Base-by-base conservation (phyloP, 352 stramenopile genomes). In the Proteromonas lacertae region DNA sequence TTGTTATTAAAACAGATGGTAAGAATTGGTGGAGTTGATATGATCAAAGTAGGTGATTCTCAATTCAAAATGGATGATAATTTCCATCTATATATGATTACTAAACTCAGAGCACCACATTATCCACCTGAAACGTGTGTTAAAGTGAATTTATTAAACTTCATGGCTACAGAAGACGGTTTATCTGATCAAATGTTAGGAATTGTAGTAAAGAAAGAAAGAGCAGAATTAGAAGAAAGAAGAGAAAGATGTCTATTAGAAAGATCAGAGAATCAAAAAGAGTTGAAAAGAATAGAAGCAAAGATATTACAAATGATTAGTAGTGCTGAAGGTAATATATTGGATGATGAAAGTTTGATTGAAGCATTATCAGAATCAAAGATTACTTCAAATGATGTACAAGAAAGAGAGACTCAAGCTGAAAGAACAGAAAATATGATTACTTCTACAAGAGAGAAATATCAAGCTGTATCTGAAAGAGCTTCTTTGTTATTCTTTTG, bases 71-170 rank as follows among this genome's bases (percentile, higher is more conserved):
- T 88, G 48, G 72, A 87, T 38, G 43, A 53, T 9, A 72, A 74
- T 38, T 92, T 92, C 46, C 60, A 66, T 0, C 34, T 92, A 10
- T 90, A 88, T 50, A 80, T 92, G 55, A 87, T 71, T 2, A 90
- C 76, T 2, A 90, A 88, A 43, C 45, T 90, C 6, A 56, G 61
- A 0, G 90, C 89, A 38, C 77, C 77, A 23, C 74, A 91, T 41
- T 91, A 88, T 45, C 62, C 70, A 14, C 74, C 77, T 0, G 77
- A 91, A 47, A 66, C 74, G 16, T 89, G 70, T 40, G 76, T 88
- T n/a, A 90, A 90, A 44, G 76, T 90, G 1, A 91, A 87, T 44
- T 47, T 92, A 40, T 51, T 92, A 21, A 92, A 92, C 46, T 92
- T 92, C 36, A 87, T 90, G 66, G 73, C 73, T 9, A 92, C 78